Conservation (phyloP, 2,329 filamentous ascomycete genomes). For the Ascochyta rabiei region DNA sequence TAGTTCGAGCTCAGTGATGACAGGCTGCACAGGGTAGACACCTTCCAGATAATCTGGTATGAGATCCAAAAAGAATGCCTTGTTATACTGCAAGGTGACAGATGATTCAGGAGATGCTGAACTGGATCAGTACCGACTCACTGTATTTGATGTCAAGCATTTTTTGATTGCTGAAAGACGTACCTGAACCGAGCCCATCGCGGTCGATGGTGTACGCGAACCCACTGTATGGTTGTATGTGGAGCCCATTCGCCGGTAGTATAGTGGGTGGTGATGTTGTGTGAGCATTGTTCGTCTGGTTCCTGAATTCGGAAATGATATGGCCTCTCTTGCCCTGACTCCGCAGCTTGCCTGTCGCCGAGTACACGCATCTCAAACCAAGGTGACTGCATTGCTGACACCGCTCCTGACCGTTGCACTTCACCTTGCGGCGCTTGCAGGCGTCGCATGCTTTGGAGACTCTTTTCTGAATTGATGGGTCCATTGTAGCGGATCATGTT, state of each 20-base stretch:
- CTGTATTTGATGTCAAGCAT: too few species aligned
- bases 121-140: neutral
- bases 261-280: conserved; percentile 33
- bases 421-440: conserved; percentile 55
- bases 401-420: conserved; percentile 54
- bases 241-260: conserved; percentile 27
- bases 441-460: conserved; percentile 54
- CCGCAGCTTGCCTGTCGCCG: conserved; percentile 46
- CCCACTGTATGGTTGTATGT: conserved; percentile 14
- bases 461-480: conserved; percentile 36
- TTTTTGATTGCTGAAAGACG: conserved; percentile 2
- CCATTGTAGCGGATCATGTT: conserved; percentile 35
- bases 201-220: conserved; percentile 23
- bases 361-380: conserved; percentile 55
- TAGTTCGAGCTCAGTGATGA: conserved; percentile 53
- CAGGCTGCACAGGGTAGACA: conserved; percentile 57
- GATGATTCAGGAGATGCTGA: conserved; percentile 27
- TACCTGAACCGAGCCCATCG: conserved; percentile 28
- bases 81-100: conserved; percentile 26
- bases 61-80: conserved; percentile 51
- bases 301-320: conserved; percentile 52
- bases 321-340: conserved; percentile 48
- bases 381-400: conserved; percentile 51
- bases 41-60: conserved; percentile 53
- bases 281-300: conserved; percentile 30